These are phyloP conservation scores for Secale cereale DNA, from an alignment of 176 grass and related monocot species.

Conservation along the genomic window DNA sequence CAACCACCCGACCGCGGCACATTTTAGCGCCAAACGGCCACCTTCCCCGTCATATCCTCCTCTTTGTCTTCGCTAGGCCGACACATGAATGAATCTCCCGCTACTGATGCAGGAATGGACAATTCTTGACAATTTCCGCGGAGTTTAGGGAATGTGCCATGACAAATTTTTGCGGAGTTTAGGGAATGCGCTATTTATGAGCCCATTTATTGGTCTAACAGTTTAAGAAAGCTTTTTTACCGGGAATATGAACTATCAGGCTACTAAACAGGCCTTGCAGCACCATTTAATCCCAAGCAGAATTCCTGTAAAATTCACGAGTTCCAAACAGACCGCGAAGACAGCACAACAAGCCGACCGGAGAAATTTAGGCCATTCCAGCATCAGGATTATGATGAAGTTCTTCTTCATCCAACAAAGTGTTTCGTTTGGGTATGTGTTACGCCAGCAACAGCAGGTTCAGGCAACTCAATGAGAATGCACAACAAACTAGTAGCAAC, in stretches of 20 bases:
- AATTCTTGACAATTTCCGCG: too few relatives aligned
- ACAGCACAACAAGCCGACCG: background rate
- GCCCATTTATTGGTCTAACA: too few relatives aligned
- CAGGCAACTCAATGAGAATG: background rate
- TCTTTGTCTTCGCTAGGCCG: background rate
- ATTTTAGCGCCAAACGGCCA: background rate
- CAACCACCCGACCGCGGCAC: background rate
- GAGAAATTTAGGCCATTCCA: background rate
- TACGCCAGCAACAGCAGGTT: background rate
- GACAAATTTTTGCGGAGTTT: too few relatives aligned
- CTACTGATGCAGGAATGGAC: background rate
- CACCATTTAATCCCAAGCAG: background rate
- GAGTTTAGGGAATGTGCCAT: too few relatives aligned
- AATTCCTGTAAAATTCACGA: background rate
- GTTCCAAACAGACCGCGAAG: background rate
- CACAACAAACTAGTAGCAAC: background rate
- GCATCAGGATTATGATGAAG: background rate
- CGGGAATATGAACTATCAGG: too few relatives aligned
- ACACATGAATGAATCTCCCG: background rate
- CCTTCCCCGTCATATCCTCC: background rate
- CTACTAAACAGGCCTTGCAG: too few relatives aligned
- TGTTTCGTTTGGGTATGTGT: background rate
- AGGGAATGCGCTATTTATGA: too few relatives aligned
- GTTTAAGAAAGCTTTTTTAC: too few relatives aligned
- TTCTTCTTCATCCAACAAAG: background rate